Percentiles rank a stretch among this genome's conserved stretches.
Conservation (phyloP, 2,329 filamentous ascomycete species). For the Cladorrhinum sp. region DNA sequence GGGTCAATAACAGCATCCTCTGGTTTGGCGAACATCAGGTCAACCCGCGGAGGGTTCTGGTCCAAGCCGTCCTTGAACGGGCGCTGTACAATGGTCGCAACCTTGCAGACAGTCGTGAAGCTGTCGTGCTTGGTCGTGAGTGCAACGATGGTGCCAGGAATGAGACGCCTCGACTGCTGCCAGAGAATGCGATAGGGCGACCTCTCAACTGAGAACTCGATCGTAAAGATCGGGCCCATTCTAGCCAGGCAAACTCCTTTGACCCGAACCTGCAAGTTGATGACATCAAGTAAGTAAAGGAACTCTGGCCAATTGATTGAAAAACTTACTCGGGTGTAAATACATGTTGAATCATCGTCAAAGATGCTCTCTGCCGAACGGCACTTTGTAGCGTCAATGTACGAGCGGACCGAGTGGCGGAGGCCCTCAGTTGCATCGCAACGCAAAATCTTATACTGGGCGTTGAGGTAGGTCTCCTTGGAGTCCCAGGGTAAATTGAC, state of each 20-base stretch:
- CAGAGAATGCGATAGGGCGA: slow-evolving; percentile 67
- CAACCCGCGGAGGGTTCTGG: slow-evolving; percentile 66
- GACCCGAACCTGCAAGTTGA: slow-evolving; percentile 56
- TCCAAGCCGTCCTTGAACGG: slow-evolving; percentile 59
- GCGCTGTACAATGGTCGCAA: slow-evolving; percentile 71
- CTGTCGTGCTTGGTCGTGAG: slow-evolving; percentile 53
- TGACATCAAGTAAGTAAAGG: not conserved
- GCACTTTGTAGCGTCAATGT: slow-evolving; percentile 39
- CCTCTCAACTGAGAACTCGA: slow-evolving; percentile 67
- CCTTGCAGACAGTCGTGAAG: slow-evolving; percentile 62
- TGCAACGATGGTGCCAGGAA: slow-evolving; percentile 51
- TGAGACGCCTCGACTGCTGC: slow-evolving; percentile 50
- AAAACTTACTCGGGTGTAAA: slow-evolving; percentile 49
- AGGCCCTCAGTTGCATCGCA: slow-evolving; percentile 71
- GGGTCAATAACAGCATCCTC: slow-evolving; percentile 66
- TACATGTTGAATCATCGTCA: slow-evolving; percentile 56
- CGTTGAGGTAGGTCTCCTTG: slow-evolving; percentile 64
- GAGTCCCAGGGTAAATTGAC: slow-evolving; percentile 55
- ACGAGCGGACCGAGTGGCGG: slow-evolving; percentile 60
- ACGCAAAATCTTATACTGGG: slow-evolving; percentile 72
- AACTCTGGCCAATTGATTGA: not conserved
- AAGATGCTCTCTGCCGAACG: slow-evolving; percentile 36
- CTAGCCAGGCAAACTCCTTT: slow-evolving; percentile 61
- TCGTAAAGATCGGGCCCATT: slow-evolving; percentile 60
- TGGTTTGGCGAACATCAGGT: slow-evolving; percentile 66